phyloP scores from a whole-genome alignment of 257 asterid genomes.

The Phtheirospermum japonicum region DNA sequence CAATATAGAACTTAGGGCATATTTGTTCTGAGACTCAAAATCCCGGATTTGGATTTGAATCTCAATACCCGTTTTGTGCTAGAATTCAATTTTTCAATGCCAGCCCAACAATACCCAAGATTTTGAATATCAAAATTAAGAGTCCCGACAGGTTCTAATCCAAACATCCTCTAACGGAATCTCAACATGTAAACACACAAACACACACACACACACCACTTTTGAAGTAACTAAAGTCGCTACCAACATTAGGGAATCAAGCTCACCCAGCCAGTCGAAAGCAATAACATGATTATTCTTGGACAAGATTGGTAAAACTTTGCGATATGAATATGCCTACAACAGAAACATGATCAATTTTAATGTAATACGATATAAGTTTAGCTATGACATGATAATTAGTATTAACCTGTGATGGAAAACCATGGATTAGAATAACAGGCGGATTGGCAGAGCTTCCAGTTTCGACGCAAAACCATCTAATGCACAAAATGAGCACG shows the following conservation, averaged over 20 bases:
- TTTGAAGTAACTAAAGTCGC: neutral
- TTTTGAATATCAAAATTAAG: too few relatives aligned
- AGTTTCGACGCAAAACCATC: slow-evolving; percentile 89
- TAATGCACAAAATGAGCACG: slow-evolving; percentile 79
- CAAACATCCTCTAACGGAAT: too few relatives aligned
- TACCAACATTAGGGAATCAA: neutral
- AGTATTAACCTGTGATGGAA: slow-evolving; percentile 76
- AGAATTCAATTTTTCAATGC: too few relatives aligned
- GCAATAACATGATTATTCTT: slow-evolving; percentile 71
- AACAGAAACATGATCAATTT: slow-evolving; percentile 18
- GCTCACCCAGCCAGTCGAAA: slow-evolving; percentile 90
- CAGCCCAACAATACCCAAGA: too few relatives aligned
- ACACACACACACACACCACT: neutral
- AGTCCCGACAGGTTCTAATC: too few relatives aligned
- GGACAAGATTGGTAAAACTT: slow-evolving; percentile 76
- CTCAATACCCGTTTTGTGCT: too few relatives aligned
- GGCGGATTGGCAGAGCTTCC: slow-evolving; percentile 65
- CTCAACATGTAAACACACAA: neutral
- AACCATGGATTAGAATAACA: slow-evolving; percentile 69
- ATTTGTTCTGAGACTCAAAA: neutral
- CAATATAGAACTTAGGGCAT: neutral
- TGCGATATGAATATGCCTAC: slow-evolving; percentile 90
- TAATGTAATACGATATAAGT: too few relatives aligned
- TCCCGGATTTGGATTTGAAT: too few relatives aligned
- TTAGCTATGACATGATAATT: too few relatives aligned